phyloP scores from a whole-genome alignment of 345 rosid genomes.

The Litchi chinensis region DNA sequence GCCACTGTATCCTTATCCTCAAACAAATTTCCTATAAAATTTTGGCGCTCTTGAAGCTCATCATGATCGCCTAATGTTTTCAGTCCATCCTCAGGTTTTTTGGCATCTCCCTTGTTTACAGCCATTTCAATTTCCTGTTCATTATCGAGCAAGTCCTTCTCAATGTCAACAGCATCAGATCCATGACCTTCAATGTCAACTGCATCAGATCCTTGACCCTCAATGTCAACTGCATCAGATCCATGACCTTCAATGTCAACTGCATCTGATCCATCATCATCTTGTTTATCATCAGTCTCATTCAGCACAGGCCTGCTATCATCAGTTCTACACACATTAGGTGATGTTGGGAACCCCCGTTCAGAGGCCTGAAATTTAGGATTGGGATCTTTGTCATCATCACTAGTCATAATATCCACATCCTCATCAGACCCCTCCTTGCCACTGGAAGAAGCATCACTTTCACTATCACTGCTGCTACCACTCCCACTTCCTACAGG shows the following conservation, averaged over 20 bases:
- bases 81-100: constrained; percentile 35
- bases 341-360: constrained; percentile 34
- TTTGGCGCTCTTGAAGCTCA: constrained; percentile 53
- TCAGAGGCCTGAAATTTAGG: constrained; percentile 48
- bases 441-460: constrained; percentile 85
- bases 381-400: constrained; percentile 68
- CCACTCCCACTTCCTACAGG: constrained; percentile 63
- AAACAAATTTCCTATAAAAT: constrained; percentile 77
- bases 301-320: constrained; percentile 34
- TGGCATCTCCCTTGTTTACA: constrained; percentile 27
- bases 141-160: constrained; percentile 56
- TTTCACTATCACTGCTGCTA: constrained; percentile 93
- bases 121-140: constrained; percentile 55
- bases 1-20: constrained; percentile 60
- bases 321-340: constrained; percentile 30
- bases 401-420: constrained; percentile 86
- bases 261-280: constrained; percentile 44
- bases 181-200: constrained; percentile 53
- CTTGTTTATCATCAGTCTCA: constrained; percentile 47
- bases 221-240: constrained; percentile 44
- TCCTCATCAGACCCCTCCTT: constrained; percentile 92
- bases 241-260: constrained; percentile 53
- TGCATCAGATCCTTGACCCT: constrained; percentile 44
- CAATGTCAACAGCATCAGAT: constrained; percentile 52
- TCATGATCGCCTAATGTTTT: constrained; percentile 40